A percentile compares a stretch with the other conserved stretches of the same genome.
Evolutionary conservation across 495 filamentous ascomycete genomes (phyloP).

Genomic region (Clohesyomyces aquaticus): DNA sequence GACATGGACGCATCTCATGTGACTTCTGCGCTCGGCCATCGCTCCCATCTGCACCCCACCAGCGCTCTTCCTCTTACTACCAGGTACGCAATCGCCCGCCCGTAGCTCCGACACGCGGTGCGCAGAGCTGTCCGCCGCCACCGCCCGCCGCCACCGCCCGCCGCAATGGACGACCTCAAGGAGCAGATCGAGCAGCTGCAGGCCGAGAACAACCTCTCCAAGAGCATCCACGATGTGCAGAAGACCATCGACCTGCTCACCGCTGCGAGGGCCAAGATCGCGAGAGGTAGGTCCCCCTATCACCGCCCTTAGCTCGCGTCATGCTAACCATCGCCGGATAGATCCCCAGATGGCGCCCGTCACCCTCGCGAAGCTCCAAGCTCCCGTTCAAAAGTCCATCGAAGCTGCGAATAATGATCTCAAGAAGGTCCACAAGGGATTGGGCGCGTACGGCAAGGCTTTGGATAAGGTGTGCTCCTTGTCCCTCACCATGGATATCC

Average conservation of each 20-base stretch:
- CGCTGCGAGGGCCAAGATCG: conserved; percentile 62
- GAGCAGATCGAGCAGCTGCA: conserved; percentile 58
- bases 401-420: conserved; percentile 77
- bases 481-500: not conserved
- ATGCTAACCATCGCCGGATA: conserved; percentile 40
- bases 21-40: not conserved
- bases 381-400: conserved; percentile 75
- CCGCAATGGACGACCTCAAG: conserved; percentile 66
- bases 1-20: not conserved
- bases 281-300: conserved; percentile 27
- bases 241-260: conserved; percentile 75
- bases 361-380: conserved; percentile 81
- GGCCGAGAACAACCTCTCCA: conserved; percentile 68
- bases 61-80: not conserved
- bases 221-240: conserved; percentile 77
- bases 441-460: conserved; percentile 79
- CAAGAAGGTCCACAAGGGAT: conserved; percentile 74
- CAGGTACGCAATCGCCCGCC: conserved; percentile 1
- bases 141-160: conserved; percentile 6
- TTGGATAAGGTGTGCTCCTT: conserved; percentile 69
- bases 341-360: conserved; percentile 71
- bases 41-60: not conserved
- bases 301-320: not conserved
- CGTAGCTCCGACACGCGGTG: conserved; percentile 12
- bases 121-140: conserved; percentile 14